phyloP scores from a whole-genome alignment of 2,329 filamentous ascomycete genomes.

The Cladophialophora carrionii region DNA sequence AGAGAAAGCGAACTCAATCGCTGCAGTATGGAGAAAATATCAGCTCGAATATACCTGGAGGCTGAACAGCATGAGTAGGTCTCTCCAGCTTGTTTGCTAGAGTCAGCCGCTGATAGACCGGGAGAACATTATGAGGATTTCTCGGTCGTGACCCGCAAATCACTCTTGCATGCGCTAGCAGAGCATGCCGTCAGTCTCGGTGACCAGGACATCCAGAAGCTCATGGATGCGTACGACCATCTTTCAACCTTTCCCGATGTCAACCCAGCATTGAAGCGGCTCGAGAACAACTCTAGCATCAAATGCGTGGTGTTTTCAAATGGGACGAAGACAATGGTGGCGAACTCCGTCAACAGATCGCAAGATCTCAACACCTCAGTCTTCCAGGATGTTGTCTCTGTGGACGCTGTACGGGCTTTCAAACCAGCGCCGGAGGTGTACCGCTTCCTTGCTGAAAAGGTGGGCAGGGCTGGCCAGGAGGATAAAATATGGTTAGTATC shows the following conservation, averaged over 20 bases:
- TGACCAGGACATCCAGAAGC: slow-evolving; percentile 48
- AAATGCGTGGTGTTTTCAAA: slow-evolving; percentile 71
- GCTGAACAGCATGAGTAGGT: slow-evolving; percentile 72
- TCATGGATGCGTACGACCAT: slow-evolving; percentile 68
- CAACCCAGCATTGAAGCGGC: slow-evolving; percentile 53
- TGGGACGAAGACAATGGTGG: slow-evolving; percentile 66
- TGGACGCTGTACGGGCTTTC: slow-evolving; percentile 63
- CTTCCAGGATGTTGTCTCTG: slow-evolving; percentile 63
- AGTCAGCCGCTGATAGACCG: background rate
- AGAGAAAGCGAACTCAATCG: slow-evolving; percentile 61
- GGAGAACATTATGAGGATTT: slow-evolving; percentile 66
- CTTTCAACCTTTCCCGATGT: slow-evolving; percentile 70
- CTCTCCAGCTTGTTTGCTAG: slow-evolving; percentile 7
- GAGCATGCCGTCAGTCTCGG: slow-evolving; percentile 58
- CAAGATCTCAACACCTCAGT: slow-evolving; percentile 56
- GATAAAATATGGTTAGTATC: slow-evolving; percentile 68
- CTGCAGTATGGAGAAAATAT: slow-evolving; percentile 66
- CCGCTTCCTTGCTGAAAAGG: slow-evolving; percentile 58
- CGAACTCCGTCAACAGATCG: slow-evolving; percentile 61
- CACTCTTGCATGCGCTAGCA: slow-evolving; percentile 66
- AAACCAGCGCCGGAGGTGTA: slow-evolving; percentile 70
- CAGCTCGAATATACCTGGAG: slow-evolving; percentile 80
- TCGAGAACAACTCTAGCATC: slow-evolving; percentile 51
- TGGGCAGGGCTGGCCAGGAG: slow-evolving; percentile 53
- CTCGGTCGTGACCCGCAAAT: slow-evolving; percentile 62